Base-by-base conservation (phyloP, 2,329 filamentous ascomycete genomes). In the Fusarium temperatum region DNA sequence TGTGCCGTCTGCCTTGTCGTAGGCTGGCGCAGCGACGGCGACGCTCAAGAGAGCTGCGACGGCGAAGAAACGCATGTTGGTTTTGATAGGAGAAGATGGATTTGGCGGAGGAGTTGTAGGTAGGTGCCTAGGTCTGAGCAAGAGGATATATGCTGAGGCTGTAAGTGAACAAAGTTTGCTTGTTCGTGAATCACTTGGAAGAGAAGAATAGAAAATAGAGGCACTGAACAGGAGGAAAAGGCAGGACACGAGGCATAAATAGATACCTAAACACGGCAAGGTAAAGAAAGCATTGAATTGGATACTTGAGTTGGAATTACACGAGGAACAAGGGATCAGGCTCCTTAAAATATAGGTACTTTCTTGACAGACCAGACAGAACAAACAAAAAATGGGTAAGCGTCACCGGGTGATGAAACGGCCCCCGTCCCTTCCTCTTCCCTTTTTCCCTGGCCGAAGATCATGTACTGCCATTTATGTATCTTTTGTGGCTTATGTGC, bases 51-150 rank as follows among this genome's bases (percentile, higher is more conserved):
- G 48, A 51, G 67, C 72, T 42, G 74, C 65, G 51, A 79, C 32
- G 45, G 60, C 47, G 26, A 71, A 61, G 73, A 78, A 77, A 41
- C 70, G 78, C 79, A 81, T 81, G 47, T 13, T 35, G 22, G 13
- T 26, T 35, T 22, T 41, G 45, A 35, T 20, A 22, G 30, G 30
- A 26, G 38, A 14, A 36, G 24, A 22, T 38, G 30, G 24, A 47
- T 20, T 28, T 51, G 39, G 24, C 8, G 26, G 10, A 30, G 22
- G 35, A 48, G 30, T 11, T 30, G n/a, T 17, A 28, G 48, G 22
- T 17, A 35, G 32, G 32, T 35, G 32, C 32, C 32, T 35, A 8
- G 32, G 32, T 15, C 32, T 15, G 44, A 47, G 9, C 20, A 41
- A 22, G 41, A 17, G 41, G 26, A 32, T 65, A 39, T 44, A 56